Evolutionary conservation across 768 basidiomycete species (phyloP).

Genomic region (Leccinum fibrillosum): DNA sequence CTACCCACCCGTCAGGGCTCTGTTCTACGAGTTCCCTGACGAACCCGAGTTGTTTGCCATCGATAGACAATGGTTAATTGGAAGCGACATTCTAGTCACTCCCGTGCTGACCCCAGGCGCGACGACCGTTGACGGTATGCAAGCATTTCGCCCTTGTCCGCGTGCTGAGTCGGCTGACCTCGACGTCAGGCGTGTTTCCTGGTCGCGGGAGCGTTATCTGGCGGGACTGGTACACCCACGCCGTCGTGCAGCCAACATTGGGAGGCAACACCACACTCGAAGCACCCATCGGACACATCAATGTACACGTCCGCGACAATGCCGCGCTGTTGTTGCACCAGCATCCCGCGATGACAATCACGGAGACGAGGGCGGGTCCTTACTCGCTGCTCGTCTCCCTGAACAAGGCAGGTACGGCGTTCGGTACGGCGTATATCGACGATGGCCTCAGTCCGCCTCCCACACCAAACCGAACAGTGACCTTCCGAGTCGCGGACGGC

Average conservation of each 20-base stretch:
- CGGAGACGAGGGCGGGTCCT: constrained; percentile 57
- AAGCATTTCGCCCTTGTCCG: constrained; percentile 9
- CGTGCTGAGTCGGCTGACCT: neutral
- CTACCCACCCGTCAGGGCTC: constrained; percentile 66
- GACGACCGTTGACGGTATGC: constrained; percentile 58
- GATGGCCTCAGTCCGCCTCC: constrained; percentile 56
- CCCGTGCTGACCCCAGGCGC: constrained; percentile 70
- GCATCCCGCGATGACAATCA: constrained; percentile 58
- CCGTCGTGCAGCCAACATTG: constrained; percentile 40
- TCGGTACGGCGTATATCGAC: constrained; percentile 62
- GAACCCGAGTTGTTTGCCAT: constrained; percentile 60
- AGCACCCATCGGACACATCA: constrained; percentile 70
- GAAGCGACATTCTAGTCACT: constrained; percentile 66
- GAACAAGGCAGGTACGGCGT: constrained; percentile 43
- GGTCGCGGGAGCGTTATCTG: constrained; percentile 54
- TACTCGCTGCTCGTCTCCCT: constrained; percentile 61
- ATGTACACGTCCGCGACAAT: constrained; percentile 67
- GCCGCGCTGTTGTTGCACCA: constrained; percentile 59
- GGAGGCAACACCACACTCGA: constrained; percentile 45
- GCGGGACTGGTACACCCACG: constrained; percentile 72
- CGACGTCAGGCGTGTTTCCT: constrained; percentile 53
- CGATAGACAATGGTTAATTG: constrained; percentile 70
- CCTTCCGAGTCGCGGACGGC: constrained; percentile 37
- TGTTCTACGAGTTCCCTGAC: constrained; percentile 76
- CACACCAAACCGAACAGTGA: constrained; percentile 46